A percentile compares a stretch with the other conserved stretches of the same genome.
These are phyloP conservation scores for Lachnellula subtilissima DNA, from an alignment of 2,329 filamentous ascomycete species.

Conservation along the genomic window DNA sequence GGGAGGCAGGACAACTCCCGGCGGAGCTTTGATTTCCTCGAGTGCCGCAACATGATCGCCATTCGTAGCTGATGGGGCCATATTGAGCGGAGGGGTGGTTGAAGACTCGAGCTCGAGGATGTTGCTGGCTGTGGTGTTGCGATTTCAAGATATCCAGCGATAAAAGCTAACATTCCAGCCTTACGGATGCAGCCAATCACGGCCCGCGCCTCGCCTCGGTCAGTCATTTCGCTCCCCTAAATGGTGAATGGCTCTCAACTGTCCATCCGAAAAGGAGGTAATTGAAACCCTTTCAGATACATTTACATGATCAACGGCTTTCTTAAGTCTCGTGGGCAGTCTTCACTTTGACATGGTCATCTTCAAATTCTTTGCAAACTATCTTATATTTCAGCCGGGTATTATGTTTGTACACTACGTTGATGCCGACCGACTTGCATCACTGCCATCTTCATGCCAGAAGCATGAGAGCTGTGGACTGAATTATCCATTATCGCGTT, in stretches of 20 bases:
- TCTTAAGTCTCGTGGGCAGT: too few relatives aligned
- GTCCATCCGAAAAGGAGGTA: too few relatives aligned
- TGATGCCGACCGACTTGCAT: neutral
- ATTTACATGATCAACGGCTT: too few relatives aligned
- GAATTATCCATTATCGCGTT: constrained; percentile 8
- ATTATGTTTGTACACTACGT: neutral
- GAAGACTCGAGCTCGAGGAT: neutral
- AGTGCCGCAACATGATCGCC: constrained; percentile 49
- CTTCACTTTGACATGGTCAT: too few relatives aligned
- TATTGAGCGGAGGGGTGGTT: constrained; percentile 8
- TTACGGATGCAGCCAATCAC: constrained; percentile 6
- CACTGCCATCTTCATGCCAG: neutral
- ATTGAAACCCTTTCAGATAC: too few relatives aligned
- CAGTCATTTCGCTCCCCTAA: too few relatives aligned
- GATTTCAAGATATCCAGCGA: neutral
- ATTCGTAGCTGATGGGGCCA: constrained; percentile 38
- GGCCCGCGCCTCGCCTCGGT: constrained; percentile 1
- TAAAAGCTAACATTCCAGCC: constrained; percentile 6
- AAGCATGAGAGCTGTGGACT: neutral
- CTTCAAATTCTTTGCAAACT: too few relatives aligned
- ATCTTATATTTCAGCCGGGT: too few relatives aligned
- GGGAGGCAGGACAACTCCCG: constrained; percentile 78
- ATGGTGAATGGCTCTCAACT: neutral
- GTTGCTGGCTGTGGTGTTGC: neutral
- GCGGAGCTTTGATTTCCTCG: constrained; percentile 71